Percentiles rank a stretch among this genome's conserved stretches.
These are phyloP conservation scores for Boletus sp. DNA, from an alignment of 768 basidiomycete species.

Conservation along the genomic window DNA sequence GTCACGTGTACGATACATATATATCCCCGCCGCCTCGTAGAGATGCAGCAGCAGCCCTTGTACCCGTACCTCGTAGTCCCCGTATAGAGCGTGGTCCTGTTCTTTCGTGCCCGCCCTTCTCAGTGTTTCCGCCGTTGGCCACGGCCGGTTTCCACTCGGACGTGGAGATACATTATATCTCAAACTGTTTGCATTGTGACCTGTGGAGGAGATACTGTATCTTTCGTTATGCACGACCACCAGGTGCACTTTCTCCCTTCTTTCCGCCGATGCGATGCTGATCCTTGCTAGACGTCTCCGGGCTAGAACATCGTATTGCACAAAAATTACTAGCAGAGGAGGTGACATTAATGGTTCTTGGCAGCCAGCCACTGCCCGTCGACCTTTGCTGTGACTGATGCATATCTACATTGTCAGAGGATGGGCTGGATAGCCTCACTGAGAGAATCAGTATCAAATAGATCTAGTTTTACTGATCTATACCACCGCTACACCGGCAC, in stretches of 20 bases:
- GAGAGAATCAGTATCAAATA: no score
- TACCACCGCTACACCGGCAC: no score
- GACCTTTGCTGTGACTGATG: neutral
- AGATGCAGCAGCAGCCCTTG: no score
- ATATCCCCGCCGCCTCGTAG: no score
- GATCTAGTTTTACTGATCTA: no score
- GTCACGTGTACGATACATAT: no score
- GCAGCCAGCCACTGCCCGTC: conserved; percentile 37
- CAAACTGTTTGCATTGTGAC: conserved; percentile 78
- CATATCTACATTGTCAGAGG: conserved; percentile 18
- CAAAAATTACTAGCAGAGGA: conserved; percentile 56
- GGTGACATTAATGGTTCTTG: conserved; percentile 60
- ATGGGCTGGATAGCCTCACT: conserved; percentile 29
- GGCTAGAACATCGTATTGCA: conserved; percentile 43
- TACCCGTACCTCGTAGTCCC: no score
- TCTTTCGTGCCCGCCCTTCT: no score
- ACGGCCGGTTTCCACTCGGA: no score
- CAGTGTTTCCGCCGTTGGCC: no score
- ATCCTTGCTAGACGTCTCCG: conserved; percentile 25
- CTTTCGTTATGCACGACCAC: conserved; percentile 57
- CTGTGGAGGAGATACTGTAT: conserved; percentile 56
- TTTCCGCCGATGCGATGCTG: neutral
- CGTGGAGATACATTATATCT: conserved; percentile 76
- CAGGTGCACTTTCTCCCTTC: conserved; percentile 35
- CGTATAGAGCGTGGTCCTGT: no score